Evolutionary conservation across 202 grass and related monocot genomes (phyloP), one percentile per base, ranked within the genome.

Genomic region (Bolboschoenoplectus hybrid): DNA sequence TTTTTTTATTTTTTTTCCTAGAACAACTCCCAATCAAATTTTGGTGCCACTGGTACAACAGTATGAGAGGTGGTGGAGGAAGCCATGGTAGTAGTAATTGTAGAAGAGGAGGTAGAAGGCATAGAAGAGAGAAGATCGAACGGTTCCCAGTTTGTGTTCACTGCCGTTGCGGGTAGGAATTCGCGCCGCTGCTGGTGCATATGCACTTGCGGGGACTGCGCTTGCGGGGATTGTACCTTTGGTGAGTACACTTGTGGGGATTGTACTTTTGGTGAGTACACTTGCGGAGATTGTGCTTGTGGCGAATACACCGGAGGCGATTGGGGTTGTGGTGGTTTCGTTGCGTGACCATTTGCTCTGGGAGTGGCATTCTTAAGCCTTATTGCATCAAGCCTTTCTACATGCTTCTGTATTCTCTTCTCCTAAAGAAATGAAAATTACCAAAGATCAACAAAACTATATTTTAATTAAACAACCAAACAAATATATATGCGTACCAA

Each of bases 11-110:
- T 26, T 26, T 43, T 16, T 38, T 3, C 69, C 93, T 95, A 95
- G 84, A 96, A 99, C 67, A 99, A 88, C 81, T 99, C 97, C 97
- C 97, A 99, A 65, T 99, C 90, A 75, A 99, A 94, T 87, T 82
- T 92, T 9, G 97, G 90, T 16, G 76, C 34, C 56, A 75, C 40
- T 57, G 81, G 71, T 19, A 89, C 45, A 39, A 81, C 56, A 0
- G 93, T 81, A 75, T 81, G 57, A 76, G 93, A 79, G 69, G 93
- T 87, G 77, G 90, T 85, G 83, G 93, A 85, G 12, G 91, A 66
- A 1, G 85, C 80, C 19, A 93, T 90, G 78, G 90, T 85, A 46
- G 92, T 91, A 34, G 91, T 89, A 46, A 81, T 85, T 78, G 90
- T 74, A 58, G 90, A 86, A 20, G 91, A 97, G 1, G 91, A 93